Evolutionary conservation across 163 green algal genomes (phyloP), one percentile per base, ranked within the genome.

Genomic region (Scenedesmus sp.): DNA sequence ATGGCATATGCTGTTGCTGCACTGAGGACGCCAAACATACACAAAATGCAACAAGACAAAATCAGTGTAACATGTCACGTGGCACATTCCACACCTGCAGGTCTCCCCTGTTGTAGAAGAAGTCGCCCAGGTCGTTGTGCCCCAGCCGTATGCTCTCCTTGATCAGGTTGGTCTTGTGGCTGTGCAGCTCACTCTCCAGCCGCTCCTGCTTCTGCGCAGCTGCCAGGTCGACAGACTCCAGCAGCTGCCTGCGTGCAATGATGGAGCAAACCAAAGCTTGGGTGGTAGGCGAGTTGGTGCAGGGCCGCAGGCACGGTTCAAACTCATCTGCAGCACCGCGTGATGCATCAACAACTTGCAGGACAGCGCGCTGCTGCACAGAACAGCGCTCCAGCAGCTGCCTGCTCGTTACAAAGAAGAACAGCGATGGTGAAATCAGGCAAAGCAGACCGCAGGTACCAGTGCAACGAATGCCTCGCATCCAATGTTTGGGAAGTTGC

Each of bases 111-210:
- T 94, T 84, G 92, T 98, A 99, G 86, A 95, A 96, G 88, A 97
- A 97, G 89, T 99, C 96, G 0, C 96, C 98, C 40, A 99, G 94
- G 87, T 98, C 96, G 59, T 96, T 97, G 94, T 99, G 96, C 3
- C 96, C 95, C 94, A 98, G 97, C 68, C 97, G 96, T 76, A 99
- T 98, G 89, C 90, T 95, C 93, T 99, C 97, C 92, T 98, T 98
- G 70, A 98, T 95, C 51, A 98, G 88, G 87, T 98, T 98, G 40
- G 86, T 96, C 91, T 97, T 98, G 93, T 94, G 95, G 40, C 90
- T 88, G 59, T 91, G 91, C 79, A 98, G 95, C 82, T 97, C 94
- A 40, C 51, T 53, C 87, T 98, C 96, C 40, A 98, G 90, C 22
- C 88, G 85, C 87, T 96, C 94, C 87, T 95, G 94, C 68, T 83